Conservation (phyloP, 805 yeast genomes). For the Candida hungchunana region DNA sequence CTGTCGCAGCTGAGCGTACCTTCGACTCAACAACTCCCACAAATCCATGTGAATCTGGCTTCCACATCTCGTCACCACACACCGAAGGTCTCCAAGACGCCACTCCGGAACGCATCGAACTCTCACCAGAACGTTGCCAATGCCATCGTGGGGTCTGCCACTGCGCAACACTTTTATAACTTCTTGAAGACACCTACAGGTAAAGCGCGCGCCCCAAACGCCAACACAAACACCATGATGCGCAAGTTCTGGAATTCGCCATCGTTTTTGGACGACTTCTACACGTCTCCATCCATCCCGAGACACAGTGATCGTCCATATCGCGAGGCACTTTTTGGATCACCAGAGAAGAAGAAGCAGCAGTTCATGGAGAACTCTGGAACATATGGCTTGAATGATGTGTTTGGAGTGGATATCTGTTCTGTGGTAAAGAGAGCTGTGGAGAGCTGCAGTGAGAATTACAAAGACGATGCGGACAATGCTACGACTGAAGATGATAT, state of each 20-base stretch:
- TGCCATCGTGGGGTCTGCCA: constrained; percentile 9
- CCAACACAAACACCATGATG: constrained; percentile 34
- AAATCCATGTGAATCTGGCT: not conserved
- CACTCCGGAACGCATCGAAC: constrained; percentile 21
- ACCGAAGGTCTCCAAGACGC: constrained; percentile 36
- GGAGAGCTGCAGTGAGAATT: constrained; percentile 19
- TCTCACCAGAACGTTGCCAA: constrained; percentile 13
- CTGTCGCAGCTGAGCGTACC: constrained; percentile 5
- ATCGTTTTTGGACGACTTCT: constrained; percentile 61
- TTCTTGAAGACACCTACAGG: constrained; percentile 29
- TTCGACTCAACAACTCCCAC: constrained; percentile 4
- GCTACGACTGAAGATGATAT: constrained; percentile 16
- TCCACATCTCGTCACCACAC: constrained; percentile 5
- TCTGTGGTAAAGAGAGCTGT: constrained; percentile 45
- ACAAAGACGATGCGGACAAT: constrained; percentile 1
- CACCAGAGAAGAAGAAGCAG: constrained; percentile 28
- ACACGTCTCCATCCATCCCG: constrained; percentile 44
- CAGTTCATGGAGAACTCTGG: constrained; percentile 17
- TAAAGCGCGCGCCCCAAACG: constrained; percentile 25
- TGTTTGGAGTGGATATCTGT: constrained; percentile 56
- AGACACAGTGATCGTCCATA: constrained; percentile 28
- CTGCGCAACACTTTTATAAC: constrained; percentile 17
- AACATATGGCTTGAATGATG: constrained; percentile 31
- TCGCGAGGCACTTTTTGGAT: constrained; percentile 30
- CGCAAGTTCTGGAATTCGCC: constrained; percentile 64